These are phyloP conservation scores for Saccharomycopsis malanga DNA, from an alignment of 805 yeast species.

Conservation along the genomic window DNA sequence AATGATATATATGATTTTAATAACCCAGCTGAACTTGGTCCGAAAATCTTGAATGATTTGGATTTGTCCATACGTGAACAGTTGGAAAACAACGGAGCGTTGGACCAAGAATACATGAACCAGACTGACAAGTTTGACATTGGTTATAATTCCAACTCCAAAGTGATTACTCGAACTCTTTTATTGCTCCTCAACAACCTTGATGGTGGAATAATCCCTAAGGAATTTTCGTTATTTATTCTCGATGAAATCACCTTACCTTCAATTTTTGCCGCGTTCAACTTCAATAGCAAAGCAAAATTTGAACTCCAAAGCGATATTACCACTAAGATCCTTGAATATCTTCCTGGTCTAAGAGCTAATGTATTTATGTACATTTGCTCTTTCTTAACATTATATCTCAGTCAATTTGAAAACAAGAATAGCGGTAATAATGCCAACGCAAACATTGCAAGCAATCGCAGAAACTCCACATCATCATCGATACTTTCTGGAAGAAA, in stretches of 20 bases:
- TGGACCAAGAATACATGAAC: constrained; percentile 18
- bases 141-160: constrained; percentile 23
- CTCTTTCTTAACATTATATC: constrained; percentile 33
- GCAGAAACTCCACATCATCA: no score
- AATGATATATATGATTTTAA: constrained; percentile 20
- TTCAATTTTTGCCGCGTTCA: constrained; percentile 26
- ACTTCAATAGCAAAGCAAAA: constrained; percentile 24
- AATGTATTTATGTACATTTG: constrained; percentile 36
- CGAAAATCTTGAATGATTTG: constrained; percentile 12
- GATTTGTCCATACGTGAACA: constrained; percentile 20
- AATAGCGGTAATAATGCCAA: neutral
- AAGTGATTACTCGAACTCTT: constrained; percentile 27
- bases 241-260: constrained; percentile 26
- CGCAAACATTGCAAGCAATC: no score
- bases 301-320: constrained; percentile 27
- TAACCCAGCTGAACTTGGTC: constrained; percentile 2
- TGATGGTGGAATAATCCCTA: constrained; percentile 37
- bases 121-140: constrained; percentile 15
- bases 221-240: constrained; percentile 26
- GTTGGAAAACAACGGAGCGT: constrained; percentile 15
- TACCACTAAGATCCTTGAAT: constrained; percentile 32
- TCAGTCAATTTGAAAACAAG: constrained; percentile 20
- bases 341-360: constrained; percentile 35
- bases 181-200: constrained; percentile 29
- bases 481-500: neutral